A percentile compares a stretch with the other conserved stretches of the same genome.
Evolutionary conservation across 2,329 filamentous ascomycete genomes (phyloP).

Genomic region (Xylaria sp.): DNA sequence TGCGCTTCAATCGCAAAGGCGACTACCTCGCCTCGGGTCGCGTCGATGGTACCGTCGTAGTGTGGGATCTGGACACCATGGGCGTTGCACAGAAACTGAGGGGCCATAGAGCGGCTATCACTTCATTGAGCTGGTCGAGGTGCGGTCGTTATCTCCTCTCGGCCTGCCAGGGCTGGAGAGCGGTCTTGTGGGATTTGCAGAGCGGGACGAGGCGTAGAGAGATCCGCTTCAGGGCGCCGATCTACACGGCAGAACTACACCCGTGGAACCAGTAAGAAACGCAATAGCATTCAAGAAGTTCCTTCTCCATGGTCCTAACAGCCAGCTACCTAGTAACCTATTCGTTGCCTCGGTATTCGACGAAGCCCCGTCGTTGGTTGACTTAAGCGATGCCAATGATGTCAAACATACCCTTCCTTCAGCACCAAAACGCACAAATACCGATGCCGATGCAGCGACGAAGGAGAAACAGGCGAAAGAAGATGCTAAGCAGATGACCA

Average conservation of each 20-base stretch:
- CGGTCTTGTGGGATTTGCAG: conserved; percentile 90
- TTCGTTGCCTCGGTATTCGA: conserved; percentile 95
- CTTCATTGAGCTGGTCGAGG: conserved; percentile 93
- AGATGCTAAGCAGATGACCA: conserved; percentile 94
- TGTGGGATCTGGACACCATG: conserved; percentile 98
- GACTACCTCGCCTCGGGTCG: conserved; percentile 95
- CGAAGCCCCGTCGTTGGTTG: conserved; percentile 88
- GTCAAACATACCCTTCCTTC: conserved; percentile 83
- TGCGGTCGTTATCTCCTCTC: conserved; percentile 92
- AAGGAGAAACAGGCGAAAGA: conserved; percentile 89
- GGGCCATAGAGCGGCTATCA: conserved; percentile 92
- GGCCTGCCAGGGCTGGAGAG: conserved; percentile 95
- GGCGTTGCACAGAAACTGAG: conserved; percentile 93
- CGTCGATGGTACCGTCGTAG: conserved; percentile 91
- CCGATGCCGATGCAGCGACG: conserved; percentile 73
- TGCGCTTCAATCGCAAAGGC: conserved; percentile 92
- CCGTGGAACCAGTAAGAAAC: conserved; percentile 81
- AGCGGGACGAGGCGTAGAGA: conserved; percentile 77
- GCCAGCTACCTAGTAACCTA: conserved; percentile 66
- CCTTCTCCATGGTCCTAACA: conserved; percentile 14
- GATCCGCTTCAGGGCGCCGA: conserved; percentile 89
- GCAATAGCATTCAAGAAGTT: background rate
- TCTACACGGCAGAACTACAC: conserved; percentile 96
- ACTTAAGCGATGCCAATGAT: conserved; percentile 75
- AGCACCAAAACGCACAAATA: conserved; percentile 77